Percentiles rank a stretch among this genome's conserved stretches.
Conservation (phyloP, 192 early-diverging fungal species). For the Glomus cerebriforme region DNA sequence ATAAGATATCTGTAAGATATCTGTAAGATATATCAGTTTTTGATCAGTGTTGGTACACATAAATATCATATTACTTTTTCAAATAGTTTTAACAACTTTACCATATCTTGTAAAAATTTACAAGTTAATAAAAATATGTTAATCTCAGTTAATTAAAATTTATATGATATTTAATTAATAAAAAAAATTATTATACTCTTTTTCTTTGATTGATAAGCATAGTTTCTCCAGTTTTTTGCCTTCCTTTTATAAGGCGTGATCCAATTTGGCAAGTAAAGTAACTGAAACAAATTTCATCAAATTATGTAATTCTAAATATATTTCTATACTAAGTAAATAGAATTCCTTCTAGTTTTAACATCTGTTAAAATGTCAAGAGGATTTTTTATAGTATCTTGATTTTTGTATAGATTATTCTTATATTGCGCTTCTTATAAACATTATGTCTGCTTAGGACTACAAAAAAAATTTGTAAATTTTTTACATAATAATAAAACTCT, state of each 20-base stretch:
- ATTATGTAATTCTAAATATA: too few species aligned
- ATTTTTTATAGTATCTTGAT: too few species aligned
- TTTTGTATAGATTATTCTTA: too few species aligned
- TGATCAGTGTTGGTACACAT: not conserved
- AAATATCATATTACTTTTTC: not conserved
- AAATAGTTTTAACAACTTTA: not conserved
- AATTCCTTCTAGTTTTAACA: not conserved
- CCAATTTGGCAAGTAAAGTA: too few species aligned
- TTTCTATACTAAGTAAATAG: too few species aligned
- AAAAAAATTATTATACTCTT: not conserved
- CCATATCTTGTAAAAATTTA: constrained; percentile 1
- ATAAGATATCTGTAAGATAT: too few species aligned
- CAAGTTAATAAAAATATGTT: not conserved
- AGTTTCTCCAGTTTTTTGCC: too few species aligned
- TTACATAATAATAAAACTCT: not conserved
- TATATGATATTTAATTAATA: not conserved
- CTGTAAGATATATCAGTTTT: too few species aligned
- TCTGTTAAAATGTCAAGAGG: too few species aligned
- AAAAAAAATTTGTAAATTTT: not conserved
- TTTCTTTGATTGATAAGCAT: not conserved
- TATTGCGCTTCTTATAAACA: not conserved
- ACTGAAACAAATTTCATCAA: too few species aligned
- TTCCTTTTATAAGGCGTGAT: too few species aligned
- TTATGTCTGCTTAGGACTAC: not conserved
- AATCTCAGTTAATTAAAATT: too few species aligned